Evolutionary conservation across 345 rosid species (phyloP).

Genomic region (Mallotus nudiflorus): DNA sequence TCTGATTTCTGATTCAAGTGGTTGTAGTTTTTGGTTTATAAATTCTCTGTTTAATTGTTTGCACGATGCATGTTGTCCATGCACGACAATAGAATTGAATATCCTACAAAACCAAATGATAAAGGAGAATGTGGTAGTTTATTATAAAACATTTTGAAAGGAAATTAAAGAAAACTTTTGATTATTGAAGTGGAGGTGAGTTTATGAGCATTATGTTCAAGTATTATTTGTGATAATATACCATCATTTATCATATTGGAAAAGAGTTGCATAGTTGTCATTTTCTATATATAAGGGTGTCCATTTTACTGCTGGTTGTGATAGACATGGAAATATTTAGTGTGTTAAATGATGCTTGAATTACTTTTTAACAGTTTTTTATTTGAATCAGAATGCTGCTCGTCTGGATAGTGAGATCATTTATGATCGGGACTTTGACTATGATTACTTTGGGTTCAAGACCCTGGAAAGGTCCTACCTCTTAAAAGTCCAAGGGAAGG

Average conservation of each 20-base stretch:
- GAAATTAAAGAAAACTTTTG: too few relatives aligned
- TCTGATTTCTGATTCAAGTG: neutral
- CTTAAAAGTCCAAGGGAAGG: constrained; percentile 77
- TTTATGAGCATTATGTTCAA: too few relatives aligned
- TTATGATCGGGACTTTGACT: constrained; percentile 89
- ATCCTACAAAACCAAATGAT: neutral
- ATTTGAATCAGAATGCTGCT: constrained; percentile 62
- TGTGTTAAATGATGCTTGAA: neutral
- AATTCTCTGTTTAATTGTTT: neutral
- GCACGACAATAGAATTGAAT: neutral
- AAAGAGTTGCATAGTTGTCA: too few relatives aligned
- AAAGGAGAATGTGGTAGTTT: neutral
- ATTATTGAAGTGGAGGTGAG: too few relatives aligned
- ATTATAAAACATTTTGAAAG: too few relatives aligned
- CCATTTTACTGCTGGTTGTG: neutral
- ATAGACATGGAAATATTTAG: neutral
- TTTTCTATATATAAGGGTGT: neutral
- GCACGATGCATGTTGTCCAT: neutral
- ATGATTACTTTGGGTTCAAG: constrained; percentile 91
- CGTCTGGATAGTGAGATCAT: constrained; percentile 86
- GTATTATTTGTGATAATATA: too few relatives aligned
- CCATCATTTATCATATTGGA: too few relatives aligned
- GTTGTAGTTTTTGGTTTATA: neutral
- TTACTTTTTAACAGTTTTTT: neutral
- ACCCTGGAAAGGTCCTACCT: constrained; percentile 93